Percentiles rank a stretch among this genome's conserved stretches.
These are phyloP conservation scores for Pythium biforme DNA, from an alignment of 352 stramenopile genomes.

Conservation along the genomic window DNA sequence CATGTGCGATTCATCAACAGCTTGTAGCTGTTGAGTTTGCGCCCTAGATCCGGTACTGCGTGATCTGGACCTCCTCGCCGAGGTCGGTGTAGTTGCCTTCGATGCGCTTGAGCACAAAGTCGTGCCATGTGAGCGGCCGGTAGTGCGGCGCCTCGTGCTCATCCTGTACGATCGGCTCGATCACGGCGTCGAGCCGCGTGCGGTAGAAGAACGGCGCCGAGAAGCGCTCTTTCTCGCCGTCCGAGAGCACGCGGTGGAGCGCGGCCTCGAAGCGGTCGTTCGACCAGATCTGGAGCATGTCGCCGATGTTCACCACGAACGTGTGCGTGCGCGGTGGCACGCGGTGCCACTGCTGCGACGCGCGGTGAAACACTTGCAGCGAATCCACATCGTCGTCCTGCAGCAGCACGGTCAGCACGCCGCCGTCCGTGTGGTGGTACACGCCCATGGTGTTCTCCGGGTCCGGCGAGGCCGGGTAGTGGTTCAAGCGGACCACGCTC, in stretches of 20 bases:
- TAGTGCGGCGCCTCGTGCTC: conserved; percentile 51
- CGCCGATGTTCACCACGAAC: conserved; percentile 63
- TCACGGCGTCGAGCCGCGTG: conserved; percentile 60
- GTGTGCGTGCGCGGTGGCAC: conserved; percentile 45
- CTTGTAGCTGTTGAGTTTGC: too few species aligned
- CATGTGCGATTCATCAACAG: too few species aligned
- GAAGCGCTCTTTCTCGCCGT: conserved; percentile 37
- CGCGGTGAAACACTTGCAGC: conserved; percentile 52
- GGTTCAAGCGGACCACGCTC: conserved; percentile 90
- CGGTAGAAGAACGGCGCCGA: conserved; percentile 70
- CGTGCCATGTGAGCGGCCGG: conserved; percentile 78
- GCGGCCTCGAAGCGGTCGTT: conserved; percentile 52
- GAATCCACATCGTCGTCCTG: conserved; percentile 64
- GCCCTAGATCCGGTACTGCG: conserved; percentile 57
- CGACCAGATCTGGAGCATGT: conserved; percentile 64
- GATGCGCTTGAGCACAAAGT: conserved; percentile 87
- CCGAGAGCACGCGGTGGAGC: conserved; percentile 53
- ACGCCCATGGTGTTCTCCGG: conserved; percentile 53
- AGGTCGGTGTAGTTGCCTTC: conserved; percentile 90
- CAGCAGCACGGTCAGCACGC: conserved; percentile 57
- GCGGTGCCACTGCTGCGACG: conserved; percentile 44
- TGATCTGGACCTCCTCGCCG: conserved; percentile 92
- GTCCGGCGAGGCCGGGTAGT: conserved; percentile 78
- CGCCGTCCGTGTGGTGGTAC: conserved; percentile 61
- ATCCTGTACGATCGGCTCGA: conserved; percentile 12